phyloP scores from a whole-genome alignment of 345 rosid species.

The Linum trigynum region DNA sequence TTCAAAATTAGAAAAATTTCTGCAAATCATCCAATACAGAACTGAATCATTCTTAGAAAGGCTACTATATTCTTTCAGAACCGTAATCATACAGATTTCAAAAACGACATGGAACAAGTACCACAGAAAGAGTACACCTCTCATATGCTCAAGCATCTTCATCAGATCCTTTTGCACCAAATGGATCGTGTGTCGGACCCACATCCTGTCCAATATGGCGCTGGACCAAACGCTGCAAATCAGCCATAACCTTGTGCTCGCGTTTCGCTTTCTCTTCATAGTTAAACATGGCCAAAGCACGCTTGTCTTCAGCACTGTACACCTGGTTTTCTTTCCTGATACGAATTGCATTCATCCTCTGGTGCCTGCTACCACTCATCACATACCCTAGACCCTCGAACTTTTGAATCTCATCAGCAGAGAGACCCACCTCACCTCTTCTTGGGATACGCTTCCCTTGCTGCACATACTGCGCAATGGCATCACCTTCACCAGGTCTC shows the following conservation, averaged over 20 bases:
- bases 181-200: conserved; percentile 93
- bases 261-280: conserved; percentile 97
- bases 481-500: conserved; percentile 99
- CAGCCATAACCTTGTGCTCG: conserved; percentile 97
- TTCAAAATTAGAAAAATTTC: not conserved
- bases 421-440: conserved; percentile 99
- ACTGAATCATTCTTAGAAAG: not conserved
- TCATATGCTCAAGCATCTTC: conserved; percentile 51
- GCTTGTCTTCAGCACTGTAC: conserved; percentile 95
- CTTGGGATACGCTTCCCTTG: conserved; percentile 99
- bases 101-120: not conserved
- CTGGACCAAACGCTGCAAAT: conserved; percentile 82
- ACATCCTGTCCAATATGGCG: conserved; percentile 94
- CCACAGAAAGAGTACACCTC: not conserved
- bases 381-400: conserved; percentile 92
- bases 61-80: not conserved
- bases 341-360: conserved; percentile 98
- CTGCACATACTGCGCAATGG: conserved; percentile 95
- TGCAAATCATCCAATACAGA: not conserved
- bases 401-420: conserved; percentile 90
- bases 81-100: no score
- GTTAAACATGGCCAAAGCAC: conserved; percentile 94
- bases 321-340: conserved; percentile 99
- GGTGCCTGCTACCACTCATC: conserved; percentile 98
- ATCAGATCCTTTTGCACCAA: conserved; percentile 54